Conservation (phyloP, 176 grass and related monocot species). For the Ensete ventricosum region DNA sequence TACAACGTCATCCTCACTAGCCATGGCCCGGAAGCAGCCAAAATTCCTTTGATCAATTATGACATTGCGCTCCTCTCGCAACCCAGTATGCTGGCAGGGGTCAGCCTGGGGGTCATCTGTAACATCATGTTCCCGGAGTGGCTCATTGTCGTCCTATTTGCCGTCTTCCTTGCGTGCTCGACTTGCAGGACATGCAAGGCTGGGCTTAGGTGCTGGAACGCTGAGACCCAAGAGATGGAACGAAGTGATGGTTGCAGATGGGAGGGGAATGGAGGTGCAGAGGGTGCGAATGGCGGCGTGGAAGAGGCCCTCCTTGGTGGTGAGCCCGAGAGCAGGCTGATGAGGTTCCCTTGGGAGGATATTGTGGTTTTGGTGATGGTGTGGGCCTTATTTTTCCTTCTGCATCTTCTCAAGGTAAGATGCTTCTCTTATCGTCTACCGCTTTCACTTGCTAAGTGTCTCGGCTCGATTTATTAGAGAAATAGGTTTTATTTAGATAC, state of each 20-base stretch:
- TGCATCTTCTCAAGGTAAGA: slow-evolving; percentile 4
- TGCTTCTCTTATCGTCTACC: too few relatives aligned
- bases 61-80: too few relatives aligned
- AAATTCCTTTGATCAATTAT: too few relatives aligned
- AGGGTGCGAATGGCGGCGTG: not conserved
- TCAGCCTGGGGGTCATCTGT: not conserved
- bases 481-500: too few relatives aligned
- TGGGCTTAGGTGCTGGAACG: not conserved
- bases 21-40: too few relatives aligned
- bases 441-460: too few relatives aligned
- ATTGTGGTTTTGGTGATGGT: slow-evolving; percentile 1
- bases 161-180: not conserved
- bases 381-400: not conserved
- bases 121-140: slow-evolving; percentile 9
- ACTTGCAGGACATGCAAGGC: slow-evolving; percentile 6
- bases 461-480: too few relatives aligned
- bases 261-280: not conserved
- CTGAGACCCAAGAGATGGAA: not conserved
- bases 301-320: not conserved
- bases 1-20: too few relatives aligned
- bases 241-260: not conserved
- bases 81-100: not conserved
- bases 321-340: not conserved
- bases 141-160: not conserved
- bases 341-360: not conserved